phyloP scores from a whole-genome alignment of 208 protist species.

The Trypanosoma boissoni region DNA sequence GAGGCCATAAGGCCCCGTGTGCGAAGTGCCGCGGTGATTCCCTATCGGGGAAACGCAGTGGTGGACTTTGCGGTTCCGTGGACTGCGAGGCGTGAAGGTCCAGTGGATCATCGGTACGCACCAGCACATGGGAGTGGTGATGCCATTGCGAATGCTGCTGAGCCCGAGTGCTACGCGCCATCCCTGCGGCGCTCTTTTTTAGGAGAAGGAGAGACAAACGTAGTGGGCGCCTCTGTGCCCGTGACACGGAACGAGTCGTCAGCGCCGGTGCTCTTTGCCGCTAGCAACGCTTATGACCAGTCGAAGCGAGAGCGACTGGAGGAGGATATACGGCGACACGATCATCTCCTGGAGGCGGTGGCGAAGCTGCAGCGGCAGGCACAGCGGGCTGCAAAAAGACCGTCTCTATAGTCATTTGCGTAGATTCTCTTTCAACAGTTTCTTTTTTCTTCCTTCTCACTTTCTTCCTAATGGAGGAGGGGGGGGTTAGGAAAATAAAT shows the following conservation, averaged over 20 bases:
- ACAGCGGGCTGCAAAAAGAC: constrained; percentile 28
- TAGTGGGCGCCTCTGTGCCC: too few species aligned
- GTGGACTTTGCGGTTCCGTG: too few species aligned
- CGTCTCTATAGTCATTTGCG: constrained; percentile 9
- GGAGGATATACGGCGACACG: constrained; percentile 56
- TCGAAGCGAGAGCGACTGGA: constrained; percentile 44
- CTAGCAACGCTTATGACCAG: not conserved
- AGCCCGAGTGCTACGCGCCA: too few species aligned
- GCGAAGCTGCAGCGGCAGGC: constrained; percentile 61
- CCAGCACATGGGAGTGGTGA: too few species aligned
- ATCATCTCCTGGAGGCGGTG: constrained; percentile 67
- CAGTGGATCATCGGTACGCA: too few species aligned
- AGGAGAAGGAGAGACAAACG: too few species aligned
- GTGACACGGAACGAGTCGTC: not conserved
- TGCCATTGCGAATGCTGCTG: too few species aligned
- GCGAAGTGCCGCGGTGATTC: too few species aligned
- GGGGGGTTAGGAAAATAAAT: not conserved
- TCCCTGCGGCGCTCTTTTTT: too few species aligned
- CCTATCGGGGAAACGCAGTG: too few species aligned
- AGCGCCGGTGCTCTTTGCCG: not conserved
- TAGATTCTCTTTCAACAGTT: constrained; percentile 1
- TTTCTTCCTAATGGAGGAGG: not conserved
- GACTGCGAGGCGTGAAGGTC: too few species aligned
- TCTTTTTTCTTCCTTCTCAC: constrained; percentile 5
- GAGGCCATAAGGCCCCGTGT: too few species aligned